Evolutionary conservation across 805 yeast species (phyloP).

Genomic region (Grigorovia humatica): DNA sequence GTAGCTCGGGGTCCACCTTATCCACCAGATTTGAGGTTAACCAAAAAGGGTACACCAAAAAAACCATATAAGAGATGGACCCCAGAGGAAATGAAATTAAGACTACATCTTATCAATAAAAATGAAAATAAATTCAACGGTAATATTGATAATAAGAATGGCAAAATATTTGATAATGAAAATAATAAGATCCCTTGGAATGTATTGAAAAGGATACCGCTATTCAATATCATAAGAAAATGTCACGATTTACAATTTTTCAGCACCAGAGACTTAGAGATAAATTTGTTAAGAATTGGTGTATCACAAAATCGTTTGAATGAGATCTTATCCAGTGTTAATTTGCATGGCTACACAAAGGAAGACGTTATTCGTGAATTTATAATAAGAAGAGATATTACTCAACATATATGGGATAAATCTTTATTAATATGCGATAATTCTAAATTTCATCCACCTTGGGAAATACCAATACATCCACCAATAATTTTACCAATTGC

Average conservation of each 20-base stretch:
- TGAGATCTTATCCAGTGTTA: not conserved
- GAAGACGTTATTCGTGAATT: constrained; percentile 1
- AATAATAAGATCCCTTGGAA: constrained; percentile 19
- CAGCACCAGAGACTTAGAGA: constrained; percentile 17
- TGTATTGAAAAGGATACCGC: constrained; percentile 18
- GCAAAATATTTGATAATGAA: not conserved
- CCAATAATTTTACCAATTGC: constrained; percentile 26
- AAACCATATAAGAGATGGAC: constrained; percentile 28
- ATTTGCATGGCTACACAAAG: not conserved
- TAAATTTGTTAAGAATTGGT: constrained; percentile 10
- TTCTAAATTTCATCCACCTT: constrained; percentile 26
- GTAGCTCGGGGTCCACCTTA: constrained; percentile 28
- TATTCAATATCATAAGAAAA: constrained; percentile 17
- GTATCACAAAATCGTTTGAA: not conserved
- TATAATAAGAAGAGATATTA: constrained; percentile 22
- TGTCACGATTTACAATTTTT: constrained; percentile 3
- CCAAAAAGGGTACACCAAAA: constrained; percentile 26
- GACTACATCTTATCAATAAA: constrained; percentile 11
- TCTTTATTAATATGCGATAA: not conserved
- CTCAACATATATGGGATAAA: not conserved
- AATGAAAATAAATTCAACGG: constrained; percentile 13
- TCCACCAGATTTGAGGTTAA: constrained; percentile 23
- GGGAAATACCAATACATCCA: constrained; percentile 24
- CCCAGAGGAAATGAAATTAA: constrained; percentile 21
- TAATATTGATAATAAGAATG: constrained; percentile 1